These are phyloP conservation scores for Ligustrum vulgare DNA, from an alignment of 257 asterid genomes.

Conservation along the genomic window DNA sequence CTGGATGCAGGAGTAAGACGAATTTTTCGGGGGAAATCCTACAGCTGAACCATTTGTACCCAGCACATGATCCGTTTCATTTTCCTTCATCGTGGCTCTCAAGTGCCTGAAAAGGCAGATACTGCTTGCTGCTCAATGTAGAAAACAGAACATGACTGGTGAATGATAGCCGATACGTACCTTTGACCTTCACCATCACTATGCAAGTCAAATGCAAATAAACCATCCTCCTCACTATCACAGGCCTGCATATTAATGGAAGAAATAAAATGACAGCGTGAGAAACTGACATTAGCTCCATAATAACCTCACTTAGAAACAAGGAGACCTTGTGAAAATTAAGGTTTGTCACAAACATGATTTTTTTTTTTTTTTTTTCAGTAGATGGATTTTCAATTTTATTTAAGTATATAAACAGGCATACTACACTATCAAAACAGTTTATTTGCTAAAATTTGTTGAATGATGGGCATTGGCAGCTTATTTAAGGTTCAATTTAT, in stretches of 20 bases:
- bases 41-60: conserved; percentile 72
- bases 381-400: not conserved
- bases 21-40: conserved; percentile 55
- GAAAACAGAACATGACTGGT: not conserved
- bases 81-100: conserved; percentile 57
- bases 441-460: not conserved
- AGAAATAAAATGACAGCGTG: not conserved
- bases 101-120: conserved; percentile 39
- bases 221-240: conserved; percentile 51
- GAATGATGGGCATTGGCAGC: not conserved
- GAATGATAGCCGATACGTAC: conserved; percentile 26
- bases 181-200: conserved; percentile 62
- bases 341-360: not conserved
- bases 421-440: not conserved
- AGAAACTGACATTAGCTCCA: not conserved
- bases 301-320: not conserved
- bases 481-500: not conserved
- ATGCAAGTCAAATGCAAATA: conserved; percentile 53
- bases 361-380: not conserved
- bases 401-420: not conserved
- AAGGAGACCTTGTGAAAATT: not conserved
- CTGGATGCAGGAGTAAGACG: conserved; percentile 76
- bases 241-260: conserved; percentile 39
- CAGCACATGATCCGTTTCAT: conserved; percentile 39
- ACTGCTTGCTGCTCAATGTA: conserved; percentile 10